Conservation (phyloP, 371 early-diverging fungal genomes). For the Mortierella sp. region DNA sequence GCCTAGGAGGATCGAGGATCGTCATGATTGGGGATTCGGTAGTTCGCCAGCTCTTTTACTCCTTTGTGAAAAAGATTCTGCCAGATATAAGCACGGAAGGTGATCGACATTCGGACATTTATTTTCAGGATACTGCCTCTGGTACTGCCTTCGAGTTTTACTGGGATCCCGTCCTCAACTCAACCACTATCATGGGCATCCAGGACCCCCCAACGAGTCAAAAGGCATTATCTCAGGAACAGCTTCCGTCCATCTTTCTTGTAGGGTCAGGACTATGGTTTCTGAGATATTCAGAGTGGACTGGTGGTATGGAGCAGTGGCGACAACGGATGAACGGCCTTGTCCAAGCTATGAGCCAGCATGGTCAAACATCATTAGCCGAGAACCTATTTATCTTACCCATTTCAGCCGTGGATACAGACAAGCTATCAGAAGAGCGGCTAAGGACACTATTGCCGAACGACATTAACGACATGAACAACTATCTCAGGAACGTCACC, state of each 20-base stretch:
- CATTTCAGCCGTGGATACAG: slow-evolving; percentile 51
- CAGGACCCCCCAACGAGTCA: slow-evolving; percentile 15
- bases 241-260: slow-evolving; percentile 60
- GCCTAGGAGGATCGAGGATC: slow-evolving; percentile 58
- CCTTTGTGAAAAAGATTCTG: slow-evolving; percentile 59
- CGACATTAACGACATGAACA: slow-evolving; percentile 67
- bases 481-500: slow-evolving; percentile 54
- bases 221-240: slow-evolving; percentile 1
- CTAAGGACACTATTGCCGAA: slow-evolving; percentile 55
- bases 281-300: slow-evolving; percentile 58
- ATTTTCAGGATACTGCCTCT: slow-evolving; percentile 38
- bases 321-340: slow-evolving; percentile 59
- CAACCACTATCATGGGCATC: slow-evolving; percentile 55
- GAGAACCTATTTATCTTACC: slow-evolving; percentile 57
- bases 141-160: slow-evolving; percentile 63
- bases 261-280: slow-evolving; percentile 73
- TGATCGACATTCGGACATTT: slow-evolving; percentile 56
- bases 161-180: slow-evolving; percentile 77
- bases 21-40: slow-evolving; percentile 80
- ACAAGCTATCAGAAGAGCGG: slow-evolving; percentile 57
- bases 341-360: slow-evolving; percentile 40
- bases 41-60: slow-evolving; percentile 69
- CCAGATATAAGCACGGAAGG: slow-evolving; percentile 49
- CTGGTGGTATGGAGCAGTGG: slow-evolving; percentile 60
- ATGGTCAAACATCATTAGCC: slow-evolving; percentile 6